phyloP scores from a whole-genome alignment of 495 filamentous ascomycete species.

The Penicillium maclennaniae region DNA sequence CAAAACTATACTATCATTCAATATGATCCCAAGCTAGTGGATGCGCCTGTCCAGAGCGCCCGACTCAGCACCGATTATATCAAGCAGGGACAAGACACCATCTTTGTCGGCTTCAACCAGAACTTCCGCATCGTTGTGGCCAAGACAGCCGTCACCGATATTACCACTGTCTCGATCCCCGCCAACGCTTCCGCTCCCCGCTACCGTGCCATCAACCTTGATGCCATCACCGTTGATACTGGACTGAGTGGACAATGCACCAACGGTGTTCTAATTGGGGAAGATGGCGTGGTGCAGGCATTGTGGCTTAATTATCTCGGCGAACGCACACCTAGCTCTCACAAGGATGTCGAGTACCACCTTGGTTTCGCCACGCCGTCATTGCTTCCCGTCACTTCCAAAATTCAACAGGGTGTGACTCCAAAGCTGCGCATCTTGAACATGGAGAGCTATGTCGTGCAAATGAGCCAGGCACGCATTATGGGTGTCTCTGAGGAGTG shows the following conservation, averaged over 20 bases:
- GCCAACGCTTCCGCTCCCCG: constrained; percentile 87
- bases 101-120: constrained; percentile 96
- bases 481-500: constrained; percentile 97
- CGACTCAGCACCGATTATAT: constrained; percentile 75
- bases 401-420: constrained; percentile 73
- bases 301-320: constrained; percentile 96
- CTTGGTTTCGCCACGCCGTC: constrained; percentile 88
- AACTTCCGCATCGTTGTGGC: constrained; percentile 91
- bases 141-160: constrained; percentile 93
- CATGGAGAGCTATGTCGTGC: constrained; percentile 89
- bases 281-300: constrained; percentile 89
- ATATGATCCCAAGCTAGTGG: constrained; percentile 88
- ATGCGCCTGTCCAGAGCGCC: constrained; percentile 88
- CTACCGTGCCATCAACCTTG: constrained; percentile 93
- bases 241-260: constrained; percentile 85
- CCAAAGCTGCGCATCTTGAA: constrained; percentile 86
- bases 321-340: constrained; percentile 70
- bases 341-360: constrained; percentile 95
- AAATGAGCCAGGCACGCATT: constrained; percentile 95
- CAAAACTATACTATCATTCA: constrained; percentile 96
- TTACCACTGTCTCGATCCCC: constrained; percentile 94
- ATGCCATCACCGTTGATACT: constrained; percentile 96
- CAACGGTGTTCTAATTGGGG: constrained; percentile 85
- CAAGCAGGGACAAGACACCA: constrained; percentile 84
- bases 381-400: constrained; percentile 74